Evolutionary conservation across 768 basidiomycete genomes (phyloP).

Genomic region (Auricularia sp.): DNA sequence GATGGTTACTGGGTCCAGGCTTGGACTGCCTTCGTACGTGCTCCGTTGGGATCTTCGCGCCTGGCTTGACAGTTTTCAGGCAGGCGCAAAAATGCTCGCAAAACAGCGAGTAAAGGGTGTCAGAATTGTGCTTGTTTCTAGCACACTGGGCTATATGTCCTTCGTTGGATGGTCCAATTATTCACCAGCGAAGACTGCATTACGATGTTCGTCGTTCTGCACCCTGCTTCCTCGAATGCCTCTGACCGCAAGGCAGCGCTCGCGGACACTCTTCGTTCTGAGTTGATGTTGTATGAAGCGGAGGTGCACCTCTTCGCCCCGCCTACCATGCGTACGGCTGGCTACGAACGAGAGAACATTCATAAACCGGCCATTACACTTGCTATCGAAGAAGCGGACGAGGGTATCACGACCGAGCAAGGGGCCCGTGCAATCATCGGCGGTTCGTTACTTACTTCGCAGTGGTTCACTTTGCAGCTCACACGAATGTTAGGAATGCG

Average conservation of each 20-base stretch:
- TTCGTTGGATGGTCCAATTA: constrained; percentile 74
- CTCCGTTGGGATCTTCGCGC: neutral
- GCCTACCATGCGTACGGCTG: constrained; percentile 67
- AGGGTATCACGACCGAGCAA: constrained; percentile 49
- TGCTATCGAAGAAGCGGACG: constrained; percentile 68
- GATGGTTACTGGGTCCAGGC: constrained; percentile 47
- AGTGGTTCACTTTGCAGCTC: no score
- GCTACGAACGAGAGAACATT: constrained; percentile 67
- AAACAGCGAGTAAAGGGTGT: constrained; percentile 37
- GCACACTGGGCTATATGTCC: constrained; percentile 63
- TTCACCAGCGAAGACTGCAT: constrained; percentile 74
- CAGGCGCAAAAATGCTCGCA: constrained; percentile 58
- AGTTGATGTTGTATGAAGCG: constrained; percentile 68
- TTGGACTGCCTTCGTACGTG: constrained; percentile 40
- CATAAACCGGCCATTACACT: constrained; percentile 65
- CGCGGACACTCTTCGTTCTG: constrained; percentile 72
- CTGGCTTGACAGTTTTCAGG: constrained; percentile 28
- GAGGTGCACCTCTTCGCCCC: constrained; percentile 76
- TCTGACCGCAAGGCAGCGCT: constrained; percentile 31
- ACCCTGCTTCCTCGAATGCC: no score
- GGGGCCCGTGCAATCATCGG: constrained; percentile 49
- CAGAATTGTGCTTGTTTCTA: constrained; percentile 69
- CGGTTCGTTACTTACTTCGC: constrained; percentile 14
- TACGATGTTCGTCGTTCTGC: constrained; percentile 38
- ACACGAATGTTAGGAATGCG: constrained; percentile 36